Evolutionary conservation across 371 early-diverging fungal species (phyloP), one percentile per base, ranked within the genome.

Genomic region (Dinochytrium kinnereticum): DNA sequence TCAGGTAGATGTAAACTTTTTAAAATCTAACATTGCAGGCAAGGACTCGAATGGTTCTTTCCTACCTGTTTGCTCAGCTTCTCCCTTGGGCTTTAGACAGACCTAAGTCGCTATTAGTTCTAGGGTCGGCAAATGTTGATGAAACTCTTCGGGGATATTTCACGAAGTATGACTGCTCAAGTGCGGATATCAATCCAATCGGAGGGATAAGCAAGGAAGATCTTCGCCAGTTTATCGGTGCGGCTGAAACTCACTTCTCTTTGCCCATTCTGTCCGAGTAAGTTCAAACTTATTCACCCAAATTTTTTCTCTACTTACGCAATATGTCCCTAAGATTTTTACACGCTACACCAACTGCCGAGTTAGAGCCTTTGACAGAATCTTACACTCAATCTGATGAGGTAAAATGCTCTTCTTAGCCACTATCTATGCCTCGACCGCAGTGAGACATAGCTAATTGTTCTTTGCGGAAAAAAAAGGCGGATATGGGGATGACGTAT

Each of bases 401-500:
- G 80, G 90, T 84, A 51, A 39, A n/a, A n/a, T n/a, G n/a, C n/a
- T n/a, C n/a, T n/a, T n/a, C n/a, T n/a, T n/a, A n/a, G n/a, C n/a
- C n/a, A n/a, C n/a, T n/a, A n/a, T n/a, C n/a, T n/a, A n/a, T n/a
- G n/a, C n/a, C n/a, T n/a, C n/a, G n/a, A n/a, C n/a, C n/a, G n/a
- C n/a, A n/a, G n/a, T 75, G 64, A 37, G 26, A 30, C 34, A 19
- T 51, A 33, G 38, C 17, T 1, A 37, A 40, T 1, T 66, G 44
- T 19, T 67, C 2, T 69, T 39, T 38, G 40, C 51, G 50, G 26
- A 37, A 49, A 7, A 37, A 0, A 34, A 5, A 90, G 82, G 90
- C 82, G 17, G 98, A 98, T 73, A 98, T 99, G 98, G 97, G 96
- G 5, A 96, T 99, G 96, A 91, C 95, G 7, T 99, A 98, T 80